phyloP scores from a whole-genome alignment of 106 monocot species.

The Dioscorea dumetorum region DNA sequence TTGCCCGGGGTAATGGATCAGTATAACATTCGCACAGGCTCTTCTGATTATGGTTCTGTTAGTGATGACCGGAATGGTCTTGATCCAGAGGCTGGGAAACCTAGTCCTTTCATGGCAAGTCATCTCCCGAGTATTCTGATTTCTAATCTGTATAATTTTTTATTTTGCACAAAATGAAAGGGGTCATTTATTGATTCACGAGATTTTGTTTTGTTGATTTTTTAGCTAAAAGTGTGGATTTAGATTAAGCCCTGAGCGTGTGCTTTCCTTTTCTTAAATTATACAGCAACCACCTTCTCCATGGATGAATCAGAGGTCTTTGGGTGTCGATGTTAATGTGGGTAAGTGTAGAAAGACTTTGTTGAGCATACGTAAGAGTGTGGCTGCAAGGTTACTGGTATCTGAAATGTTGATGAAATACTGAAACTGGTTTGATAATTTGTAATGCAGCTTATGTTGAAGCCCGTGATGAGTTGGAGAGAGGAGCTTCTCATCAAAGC shows the following conservation, averaged over 20 bases:
- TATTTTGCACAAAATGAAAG: too few species aligned
- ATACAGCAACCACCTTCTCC: slow-evolving; percentile 88
- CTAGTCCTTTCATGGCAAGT: slow-evolving; percentile 78
- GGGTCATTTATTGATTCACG: too few species aligned
- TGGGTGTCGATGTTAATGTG: slow-evolving; percentile 99
- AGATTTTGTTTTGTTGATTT: too few species aligned
- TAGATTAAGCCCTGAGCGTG: not conserved
- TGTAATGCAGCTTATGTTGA: slow-evolving; percentile 74
- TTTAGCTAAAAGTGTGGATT: not conserved
- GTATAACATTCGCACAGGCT: slow-evolving; percentile 82
- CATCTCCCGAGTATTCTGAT: too few species aligned
- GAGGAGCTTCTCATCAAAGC: slow-evolving; percentile 56
- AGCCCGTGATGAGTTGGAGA: slow-evolving; percentile 75
- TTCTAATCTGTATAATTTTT: too few species aligned
- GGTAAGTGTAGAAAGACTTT: slow-evolving; percentile 44
- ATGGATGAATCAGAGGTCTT: slow-evolving; percentile 79
- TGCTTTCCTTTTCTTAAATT: not conserved
- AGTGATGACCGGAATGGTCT: slow-evolving; percentile 53
- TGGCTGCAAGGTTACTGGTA: not conserved
- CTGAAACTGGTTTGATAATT: not conserved
- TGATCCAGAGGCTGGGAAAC: slow-evolving; percentile 61
- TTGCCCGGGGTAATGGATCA: slow-evolving; percentile 11
- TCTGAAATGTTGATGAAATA: not conserved
- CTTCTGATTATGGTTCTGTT: slow-evolving; percentile 63
- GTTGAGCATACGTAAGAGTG: not conserved